Evolutionary conservation across 2,329 filamentous ascomycete species (phyloP).

Genomic region (Monosporascus sp.): DNA sequence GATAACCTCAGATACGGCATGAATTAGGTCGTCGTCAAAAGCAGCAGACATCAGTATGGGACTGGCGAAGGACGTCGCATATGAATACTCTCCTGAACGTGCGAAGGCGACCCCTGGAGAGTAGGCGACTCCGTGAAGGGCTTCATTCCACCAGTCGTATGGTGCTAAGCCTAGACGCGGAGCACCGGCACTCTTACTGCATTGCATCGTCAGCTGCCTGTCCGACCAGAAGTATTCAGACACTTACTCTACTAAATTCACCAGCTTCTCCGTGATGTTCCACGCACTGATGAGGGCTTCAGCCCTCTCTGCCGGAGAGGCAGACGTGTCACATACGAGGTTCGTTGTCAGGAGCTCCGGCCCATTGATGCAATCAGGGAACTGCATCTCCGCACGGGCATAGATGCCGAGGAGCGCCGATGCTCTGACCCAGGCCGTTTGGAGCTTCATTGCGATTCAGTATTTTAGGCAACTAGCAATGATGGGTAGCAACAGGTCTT

Average conservation of each 20-base stretch:
- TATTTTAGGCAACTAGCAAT: neutral
- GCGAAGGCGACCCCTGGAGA: slow-evolving; percentile 38
- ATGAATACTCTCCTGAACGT: slow-evolving; percentile 18
- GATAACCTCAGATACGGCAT: slow-evolving; percentile 19
- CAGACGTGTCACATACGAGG: slow-evolving; percentile 25
- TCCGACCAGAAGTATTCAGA: neutral
- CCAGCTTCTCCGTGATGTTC: slow-evolving; percentile 29
- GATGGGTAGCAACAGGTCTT: too few species aligned
- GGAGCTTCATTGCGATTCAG: slow-evolving; percentile 5
- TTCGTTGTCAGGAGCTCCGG: slow-evolving; percentile 25
- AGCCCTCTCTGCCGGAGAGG: slow-evolving; percentile 23
- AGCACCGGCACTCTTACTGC: slow-evolving; percentile 38
- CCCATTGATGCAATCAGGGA: slow-evolving; percentile 28
- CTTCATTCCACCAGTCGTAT: slow-evolving; percentile 60
- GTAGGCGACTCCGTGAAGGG: slow-evolving; percentile 55
- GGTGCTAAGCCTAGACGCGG: slow-evolving; percentile 50
- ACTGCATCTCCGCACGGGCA: slow-evolving; percentile 14
- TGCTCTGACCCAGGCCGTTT: neutral
- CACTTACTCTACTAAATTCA: slow-evolving; percentile 27
- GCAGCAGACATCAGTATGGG: slow-evolving; percentile 28
- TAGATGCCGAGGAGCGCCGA: slow-evolving; percentile 10
- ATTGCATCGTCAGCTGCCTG: slow-evolving; percentile 5
- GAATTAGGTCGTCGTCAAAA: slow-evolving; percentile 27
- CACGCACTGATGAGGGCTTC: slow-evolving; percentile 25
- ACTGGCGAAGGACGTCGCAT: slow-evolving; percentile 27